phyloP scores from a whole-genome alignment of 73 alveolate genomes.

The Blepharisma stoltei region DNA sequence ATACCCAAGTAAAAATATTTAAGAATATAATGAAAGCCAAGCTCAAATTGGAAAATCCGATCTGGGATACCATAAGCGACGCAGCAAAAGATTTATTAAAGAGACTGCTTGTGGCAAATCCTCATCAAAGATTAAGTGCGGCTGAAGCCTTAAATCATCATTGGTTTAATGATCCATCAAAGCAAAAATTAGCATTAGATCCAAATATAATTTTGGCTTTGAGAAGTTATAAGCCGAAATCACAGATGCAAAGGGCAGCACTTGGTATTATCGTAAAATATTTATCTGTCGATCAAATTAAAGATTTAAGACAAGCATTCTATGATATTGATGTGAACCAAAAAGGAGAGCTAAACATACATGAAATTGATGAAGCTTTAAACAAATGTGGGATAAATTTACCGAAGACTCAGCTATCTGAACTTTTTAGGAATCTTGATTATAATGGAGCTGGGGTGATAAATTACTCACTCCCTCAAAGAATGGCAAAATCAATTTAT shows the following conservation, averaged over 20 bases:
- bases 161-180: slow-evolving; percentile 1
- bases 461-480: no score
- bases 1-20: slow-evolving; percentile 67
- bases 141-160: slow-evolving; percentile 37
- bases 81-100: slow-evolving; percentile 60
- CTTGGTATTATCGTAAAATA: slow-evolving; percentile 6
- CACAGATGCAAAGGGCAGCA: neutral
- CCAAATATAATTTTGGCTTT: neutral
- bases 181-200: no score
- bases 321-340: neutral
- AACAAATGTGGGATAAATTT: neutral
- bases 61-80: slow-evolving; percentile 37
- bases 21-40: slow-evolving; percentile 52
- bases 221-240: neutral
- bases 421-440: neutral
- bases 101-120: slow-evolving; percentile 71
- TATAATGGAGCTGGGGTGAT: neutral
- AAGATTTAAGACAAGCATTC: neutral
- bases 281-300: neutral
- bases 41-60: slow-evolving; percentile 38
- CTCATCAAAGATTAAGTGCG: slow-evolving; percentile 71
- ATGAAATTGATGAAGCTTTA: neutral
- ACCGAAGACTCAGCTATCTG: neutral
- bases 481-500: no score
- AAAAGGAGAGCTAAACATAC: neutral